These are phyloP conservation scores for Aspergillus melleus DNA, from an alignment of 2,329 filamentous ascomycete species.

Conservation along the genomic window DNA sequence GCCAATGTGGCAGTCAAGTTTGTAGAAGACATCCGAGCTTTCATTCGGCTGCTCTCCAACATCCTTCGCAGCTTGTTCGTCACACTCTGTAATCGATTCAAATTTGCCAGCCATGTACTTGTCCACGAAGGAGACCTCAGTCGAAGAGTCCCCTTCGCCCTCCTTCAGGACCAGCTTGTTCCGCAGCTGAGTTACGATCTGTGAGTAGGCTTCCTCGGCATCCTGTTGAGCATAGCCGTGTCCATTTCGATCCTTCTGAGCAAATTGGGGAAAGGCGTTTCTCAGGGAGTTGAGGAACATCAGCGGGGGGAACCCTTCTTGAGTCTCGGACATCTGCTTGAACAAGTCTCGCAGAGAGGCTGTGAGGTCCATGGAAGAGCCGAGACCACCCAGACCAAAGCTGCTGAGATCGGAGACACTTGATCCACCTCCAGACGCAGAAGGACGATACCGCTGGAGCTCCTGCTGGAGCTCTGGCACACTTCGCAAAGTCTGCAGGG, in stretches of 20 bases:
- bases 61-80: conserved; percentile 75
- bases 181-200: conserved; percentile 81
- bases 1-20: conserved; percentile 95
- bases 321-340: conserved; percentile 84
- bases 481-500: conserved; percentile 82
- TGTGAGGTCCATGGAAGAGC: conserved; percentile 68
- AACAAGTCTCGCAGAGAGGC: conserved; percentile 78
- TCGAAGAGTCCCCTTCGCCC: conserved; percentile 40
- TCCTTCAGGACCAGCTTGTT: conserved; percentile 71
- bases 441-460: conserved; percentile 62
- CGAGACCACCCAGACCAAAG: conserved; percentile 59
- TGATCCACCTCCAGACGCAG: conserved; percentile 32
- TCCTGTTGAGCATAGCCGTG: conserved; percentile 95
- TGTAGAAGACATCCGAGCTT: conserved; percentile 76
- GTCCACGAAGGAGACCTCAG: conserved; percentile 74
- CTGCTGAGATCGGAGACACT: conserved; percentile 49
- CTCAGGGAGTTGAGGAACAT: conserved; percentile 81
- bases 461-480: conserved; percentile 89
- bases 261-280: conserved; percentile 84
- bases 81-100: conserved; percentile 74
- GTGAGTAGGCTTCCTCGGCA: conserved; percentile 97
- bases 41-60: conserved; percentile 69
- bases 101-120: conserved; percentile 87
- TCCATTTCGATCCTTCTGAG: conserved; percentile 79
- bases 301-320: conserved; percentile 80